Conservation (phyloP, 371 early-diverging fungal species). For the Gilbertella persicaria region DNA sequence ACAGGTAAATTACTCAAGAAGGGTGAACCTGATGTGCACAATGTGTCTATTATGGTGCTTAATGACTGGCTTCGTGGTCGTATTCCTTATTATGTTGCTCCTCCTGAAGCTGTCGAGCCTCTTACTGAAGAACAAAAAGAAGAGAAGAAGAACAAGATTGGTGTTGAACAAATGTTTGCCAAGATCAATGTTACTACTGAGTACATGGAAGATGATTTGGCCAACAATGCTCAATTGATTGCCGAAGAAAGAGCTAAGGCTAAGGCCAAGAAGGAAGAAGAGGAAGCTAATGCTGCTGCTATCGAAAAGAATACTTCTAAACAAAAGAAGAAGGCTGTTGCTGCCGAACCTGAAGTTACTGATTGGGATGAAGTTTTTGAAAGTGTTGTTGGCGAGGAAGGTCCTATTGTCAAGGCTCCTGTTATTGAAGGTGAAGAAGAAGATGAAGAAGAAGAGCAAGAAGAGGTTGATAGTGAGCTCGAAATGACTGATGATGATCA, state of each 20-base stretch:
- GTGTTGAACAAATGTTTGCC: constrained; percentile 80
- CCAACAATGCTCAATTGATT: constrained; percentile 55
- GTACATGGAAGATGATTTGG: constrained; percentile 78
- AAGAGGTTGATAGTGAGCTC: constrained; percentile 59
- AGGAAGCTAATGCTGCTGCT: constrained; percentile 27
- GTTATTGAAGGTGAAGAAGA: constrained; percentile 41
- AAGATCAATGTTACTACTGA: constrained; percentile 82
- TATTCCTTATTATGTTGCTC: constrained; percentile 94
- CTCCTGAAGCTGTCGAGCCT: constrained; percentile 67
- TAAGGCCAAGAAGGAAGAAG: constrained; percentile 48
- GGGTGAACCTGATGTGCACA: constrained; percentile 92
- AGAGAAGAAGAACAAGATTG: constrained; percentile 40
- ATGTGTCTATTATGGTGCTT: constrained; percentile 97
- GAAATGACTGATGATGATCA: constrained; percentile 52
- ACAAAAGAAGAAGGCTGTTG: constrained; percentile 27
- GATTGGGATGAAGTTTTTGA: constrained; percentile 93
- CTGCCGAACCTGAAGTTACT: constrained; percentile 56
- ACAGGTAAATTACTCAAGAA: constrained; percentile 96
- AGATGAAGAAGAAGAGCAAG: constrained; percentile 52
- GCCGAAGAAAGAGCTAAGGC: constrained; percentile 54
- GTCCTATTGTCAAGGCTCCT: constrained; percentile 48
- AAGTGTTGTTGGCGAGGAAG: constrained; percentile 75
- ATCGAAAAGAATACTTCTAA: constrained; percentile 1
- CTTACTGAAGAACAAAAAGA: constrained; percentile 31
- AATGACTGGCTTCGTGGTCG: constrained; percentile 99